Evolutionary conservation across 192 early-diverging fungal genomes (phyloP).

Genomic region (Neocallimastix lanati): DNA sequence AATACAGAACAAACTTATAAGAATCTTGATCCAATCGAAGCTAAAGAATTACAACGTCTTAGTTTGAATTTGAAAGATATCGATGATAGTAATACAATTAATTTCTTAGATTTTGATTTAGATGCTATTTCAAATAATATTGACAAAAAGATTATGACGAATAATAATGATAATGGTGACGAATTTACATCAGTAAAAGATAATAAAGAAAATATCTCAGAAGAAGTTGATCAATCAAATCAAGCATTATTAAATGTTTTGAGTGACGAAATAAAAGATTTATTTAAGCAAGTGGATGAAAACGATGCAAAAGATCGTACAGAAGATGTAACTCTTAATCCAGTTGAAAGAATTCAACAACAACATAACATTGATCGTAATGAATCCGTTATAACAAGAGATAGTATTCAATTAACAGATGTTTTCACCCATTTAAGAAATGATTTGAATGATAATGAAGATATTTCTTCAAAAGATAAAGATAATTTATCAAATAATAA

Average conservation of each 20-base stretch:
- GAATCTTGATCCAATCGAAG: not conserved
- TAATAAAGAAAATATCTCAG: not conserved
- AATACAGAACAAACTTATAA: not conserved
- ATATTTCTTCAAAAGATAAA: too few species aligned
- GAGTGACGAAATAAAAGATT: not conserved
- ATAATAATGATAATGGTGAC: not conserved
- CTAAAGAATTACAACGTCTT: not conserved
- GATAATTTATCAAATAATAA: too few species aligned
- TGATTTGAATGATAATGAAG: too few species aligned
- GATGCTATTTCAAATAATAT: too few species aligned
- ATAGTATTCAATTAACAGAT: too few species aligned
- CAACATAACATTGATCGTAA: too few species aligned
- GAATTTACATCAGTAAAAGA: not conserved
- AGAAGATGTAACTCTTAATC: too few species aligned
- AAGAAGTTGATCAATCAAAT: not conserved
- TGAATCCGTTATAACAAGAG: too few species aligned
- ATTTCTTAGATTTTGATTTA: not conserved
- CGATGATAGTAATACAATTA: not conserved
- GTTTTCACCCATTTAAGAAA: too few species aligned
- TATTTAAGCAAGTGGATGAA: not conserved
- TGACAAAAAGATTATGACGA: too few species aligned
- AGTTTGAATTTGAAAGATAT: not conserved
- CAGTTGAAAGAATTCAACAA: too few species aligned
- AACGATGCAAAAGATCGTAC: not conserved
- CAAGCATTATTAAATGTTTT: not conserved